A percentile compares a stretch with the other conserved stretches of the same genome.
Evolutionary conservation across 495 filamentous ascomycete genomes (phyloP).

Genomic region (Podospora appendiculata): DNA sequence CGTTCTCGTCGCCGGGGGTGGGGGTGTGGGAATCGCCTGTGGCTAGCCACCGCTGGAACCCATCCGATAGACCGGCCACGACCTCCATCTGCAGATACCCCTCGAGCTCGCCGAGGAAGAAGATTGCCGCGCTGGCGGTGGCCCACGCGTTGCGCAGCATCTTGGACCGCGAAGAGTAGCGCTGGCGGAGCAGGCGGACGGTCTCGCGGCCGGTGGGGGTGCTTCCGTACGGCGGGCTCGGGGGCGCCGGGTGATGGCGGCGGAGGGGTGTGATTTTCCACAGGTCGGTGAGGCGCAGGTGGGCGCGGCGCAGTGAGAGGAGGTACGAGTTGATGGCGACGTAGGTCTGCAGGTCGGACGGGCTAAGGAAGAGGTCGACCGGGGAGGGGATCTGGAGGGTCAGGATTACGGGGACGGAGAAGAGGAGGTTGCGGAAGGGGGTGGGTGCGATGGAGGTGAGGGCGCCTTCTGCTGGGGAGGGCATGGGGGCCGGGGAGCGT

Average conservation of each 20-base stretch:
- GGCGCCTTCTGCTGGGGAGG: background rate
- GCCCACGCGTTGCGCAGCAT: conserved; percentile 81
- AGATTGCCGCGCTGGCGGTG: conserved; percentile 70
- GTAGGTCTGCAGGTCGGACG: conserved; percentile 67
- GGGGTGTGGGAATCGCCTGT: conserved; percentile 20
- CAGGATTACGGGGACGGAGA: conserved; percentile 66
- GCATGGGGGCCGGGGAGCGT: conserved; percentile 10
- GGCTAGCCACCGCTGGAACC: conserved; percentile 44
- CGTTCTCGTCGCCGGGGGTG: background rate
- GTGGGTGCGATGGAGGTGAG: conserved; percentile 30
- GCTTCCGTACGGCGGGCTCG: conserved; percentile 54
- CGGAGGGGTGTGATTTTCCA: conserved; percentile 78
- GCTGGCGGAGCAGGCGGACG: conserved; percentile 47
- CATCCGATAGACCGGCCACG: conserved; percentile 68
- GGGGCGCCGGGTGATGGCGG: conserved; percentile 64
- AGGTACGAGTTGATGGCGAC: conserved; percentile 82
- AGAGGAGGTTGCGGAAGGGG: conserved; percentile 71
- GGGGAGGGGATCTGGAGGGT: conserved; percentile 70
- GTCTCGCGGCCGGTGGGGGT: conserved; percentile 47
- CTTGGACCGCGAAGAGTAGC: conserved; percentile 48
- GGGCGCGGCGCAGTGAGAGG: conserved; percentile 70
- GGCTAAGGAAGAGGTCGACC: conserved; percentile 76
- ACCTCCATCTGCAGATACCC: conserved; percentile 87
- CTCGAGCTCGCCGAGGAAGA: conserved; percentile 79
- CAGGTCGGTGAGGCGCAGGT: conserved; percentile 69